Evolutionary conservation across 768 basidiomycete species (phyloP).

Genomic region (Agaricus subrufescens): DNA sequence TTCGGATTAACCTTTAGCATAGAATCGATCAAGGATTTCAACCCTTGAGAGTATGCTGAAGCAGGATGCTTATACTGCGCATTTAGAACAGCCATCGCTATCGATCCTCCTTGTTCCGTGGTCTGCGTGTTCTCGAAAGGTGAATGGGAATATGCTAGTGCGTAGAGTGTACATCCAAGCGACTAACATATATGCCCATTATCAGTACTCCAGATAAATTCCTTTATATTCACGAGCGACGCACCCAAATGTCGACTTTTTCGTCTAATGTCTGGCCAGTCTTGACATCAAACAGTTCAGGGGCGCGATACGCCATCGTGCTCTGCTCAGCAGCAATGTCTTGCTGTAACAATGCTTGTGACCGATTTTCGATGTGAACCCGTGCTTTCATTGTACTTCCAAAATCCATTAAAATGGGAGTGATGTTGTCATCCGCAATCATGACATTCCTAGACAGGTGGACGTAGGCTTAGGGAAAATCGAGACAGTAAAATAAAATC

Average conservation of each 20-base stretch:
- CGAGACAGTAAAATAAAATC: not conserved
- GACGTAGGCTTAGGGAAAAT: not conserved
- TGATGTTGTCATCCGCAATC: slow-evolving; percentile 86
- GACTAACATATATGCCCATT: slow-evolving; percentile 49
- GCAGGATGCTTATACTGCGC: slow-evolving; percentile 89
- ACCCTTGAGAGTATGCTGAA: slow-evolving; percentile 81
- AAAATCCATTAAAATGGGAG: slow-evolving; percentile 96
- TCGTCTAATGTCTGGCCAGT: slow-evolving; percentile 85
- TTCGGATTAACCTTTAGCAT: slow-evolving; percentile 82
- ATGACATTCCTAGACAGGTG: slow-evolving; percentile 74
- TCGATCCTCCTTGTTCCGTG: slow-evolving; percentile 91
- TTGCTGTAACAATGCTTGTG: slow-evolving; percentile 88
- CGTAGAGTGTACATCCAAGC: slow-evolving; percentile 91
- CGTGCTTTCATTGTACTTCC: slow-evolving; percentile 88
- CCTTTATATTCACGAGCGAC: slow-evolving; percentile 16
- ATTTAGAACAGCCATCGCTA: slow-evolving; percentile 95
- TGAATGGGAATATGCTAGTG: slow-evolving; percentile 92
- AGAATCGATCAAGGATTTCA: slow-evolving; percentile 76
- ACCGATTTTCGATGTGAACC: slow-evolving; percentile 74
- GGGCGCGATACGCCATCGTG: slow-evolving; percentile 97
- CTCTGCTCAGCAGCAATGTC: slow-evolving; percentile 98
- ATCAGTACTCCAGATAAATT: not conserved
- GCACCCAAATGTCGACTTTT: slow-evolving; percentile 95
- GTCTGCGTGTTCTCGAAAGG: slow-evolving; percentile 93
- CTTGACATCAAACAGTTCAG: slow-evolving; percentile 96